Evolutionary conservation across 225 moss, liverwort and hornwort genomes (phyloP).

Genomic region (Antitrichia curtipendula): DNA sequence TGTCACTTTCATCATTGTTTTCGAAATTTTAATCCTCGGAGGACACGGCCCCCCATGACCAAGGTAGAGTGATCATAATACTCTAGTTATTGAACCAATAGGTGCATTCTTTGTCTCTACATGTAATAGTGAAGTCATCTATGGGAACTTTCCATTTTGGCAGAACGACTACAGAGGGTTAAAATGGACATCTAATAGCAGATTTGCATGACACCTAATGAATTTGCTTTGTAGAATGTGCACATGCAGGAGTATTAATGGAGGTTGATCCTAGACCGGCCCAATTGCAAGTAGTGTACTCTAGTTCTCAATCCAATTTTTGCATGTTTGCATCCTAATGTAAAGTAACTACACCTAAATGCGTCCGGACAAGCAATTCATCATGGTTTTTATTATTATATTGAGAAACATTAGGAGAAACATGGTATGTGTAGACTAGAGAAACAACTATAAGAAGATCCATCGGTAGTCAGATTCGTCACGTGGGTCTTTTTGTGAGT

Average conservation of each 20-base stretch:
- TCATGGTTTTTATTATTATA: accelerated
- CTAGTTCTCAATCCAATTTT: not conserved
- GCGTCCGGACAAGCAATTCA: accelerated
- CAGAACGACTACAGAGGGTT: accelerated
- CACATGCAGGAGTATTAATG: accelerated
- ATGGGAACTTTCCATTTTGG: accelerated
- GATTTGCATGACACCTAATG: not conserved
- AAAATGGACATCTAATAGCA: not conserved
- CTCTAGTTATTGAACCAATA: accelerated
- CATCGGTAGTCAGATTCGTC: accelerated
- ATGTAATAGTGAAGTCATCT: not conserved
- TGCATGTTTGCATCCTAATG: not conserved
- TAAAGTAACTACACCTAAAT: not conserved
- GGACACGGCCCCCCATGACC: not conserved
- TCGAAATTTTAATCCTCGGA: not conserved
- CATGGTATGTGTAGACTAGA: accelerated
- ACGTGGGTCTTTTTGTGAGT: not conserved
- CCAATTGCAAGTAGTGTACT: no score
- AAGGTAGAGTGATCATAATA: not conserved
- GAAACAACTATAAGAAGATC: accelerated
- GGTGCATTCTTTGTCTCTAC: not conserved
- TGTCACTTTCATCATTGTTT: not conserved
- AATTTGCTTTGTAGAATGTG: not conserved
- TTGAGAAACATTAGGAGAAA: not conserved
- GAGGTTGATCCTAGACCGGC: accelerated